Conservation (phyloP, 352 stramenopile genomes). For the Phytopythium litorale region DNA sequence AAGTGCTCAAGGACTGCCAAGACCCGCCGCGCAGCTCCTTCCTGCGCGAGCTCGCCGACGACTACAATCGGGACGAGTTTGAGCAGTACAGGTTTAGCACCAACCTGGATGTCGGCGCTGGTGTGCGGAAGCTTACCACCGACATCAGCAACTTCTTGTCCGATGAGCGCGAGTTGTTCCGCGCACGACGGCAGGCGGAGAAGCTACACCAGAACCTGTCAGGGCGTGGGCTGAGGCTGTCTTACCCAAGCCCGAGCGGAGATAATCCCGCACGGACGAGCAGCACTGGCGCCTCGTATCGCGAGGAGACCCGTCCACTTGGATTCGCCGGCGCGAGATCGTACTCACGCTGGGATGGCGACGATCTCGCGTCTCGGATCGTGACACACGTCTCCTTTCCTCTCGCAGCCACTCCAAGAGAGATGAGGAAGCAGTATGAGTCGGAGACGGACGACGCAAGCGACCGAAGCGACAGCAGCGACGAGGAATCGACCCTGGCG, state of each 20-base stretch:
- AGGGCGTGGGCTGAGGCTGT: slow-evolving; percentile 33
- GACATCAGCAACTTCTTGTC: slow-evolving; percentile 45
- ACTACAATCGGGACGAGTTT: slow-evolving; percentile 76
- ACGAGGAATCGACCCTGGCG: background rate
- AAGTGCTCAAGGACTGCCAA: slow-evolving; percentile 61
- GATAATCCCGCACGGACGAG: slow-evolving; percentile 5
- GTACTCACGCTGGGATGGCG: slow-evolving; percentile 11
- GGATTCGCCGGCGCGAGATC: slow-evolving; percentile 34
- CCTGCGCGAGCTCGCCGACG: slow-evolving; percentile 32
- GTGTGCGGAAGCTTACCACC: slow-evolving; percentile 52
- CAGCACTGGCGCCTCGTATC: slow-evolving; percentile 9
- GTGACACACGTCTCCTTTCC: slow-evolving; percentile 34
- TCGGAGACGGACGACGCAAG: slow-evolving; percentile 1
- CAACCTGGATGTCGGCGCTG: slow-evolving; percentile 58
- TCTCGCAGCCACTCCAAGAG: slow-evolving; percentile 2
- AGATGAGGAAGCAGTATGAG: slow-evolving; percentile 3
- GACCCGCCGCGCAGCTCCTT: slow-evolving; percentile 39
- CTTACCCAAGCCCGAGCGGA: slow-evolving; percentile 16
- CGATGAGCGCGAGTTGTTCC: slow-evolving; percentile 48
- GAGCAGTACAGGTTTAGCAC: slow-evolving; percentile 76
- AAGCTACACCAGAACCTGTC: slow-evolving; percentile 57
- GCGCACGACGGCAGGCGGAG: slow-evolving; percentile 38
- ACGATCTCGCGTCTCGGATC: slow-evolving; percentile 40
- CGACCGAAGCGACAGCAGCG: slow-evolving; percentile 3
- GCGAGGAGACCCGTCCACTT: slow-evolving; percentile 16